Evolutionary conservation across 2,329 filamentous ascomycete species (phyloP), one percentile per base, ranked within the genome.

Genomic region (Stagonosporopsis tanaceti): DNA sequence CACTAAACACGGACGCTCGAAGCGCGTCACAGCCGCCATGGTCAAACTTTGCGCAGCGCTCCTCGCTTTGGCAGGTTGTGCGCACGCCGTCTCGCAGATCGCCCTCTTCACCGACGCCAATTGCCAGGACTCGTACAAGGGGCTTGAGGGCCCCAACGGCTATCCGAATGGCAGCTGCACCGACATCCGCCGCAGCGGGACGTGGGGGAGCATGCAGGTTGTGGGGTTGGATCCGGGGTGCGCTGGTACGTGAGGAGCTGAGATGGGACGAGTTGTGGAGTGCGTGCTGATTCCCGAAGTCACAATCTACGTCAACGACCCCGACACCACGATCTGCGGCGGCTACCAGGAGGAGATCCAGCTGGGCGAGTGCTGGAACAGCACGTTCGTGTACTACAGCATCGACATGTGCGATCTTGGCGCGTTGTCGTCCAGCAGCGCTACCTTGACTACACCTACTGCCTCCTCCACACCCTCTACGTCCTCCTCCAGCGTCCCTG

Each of bases 351-450:
- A 50, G 45, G 53, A 57, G 15, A 54, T 53, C 11, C 25, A 38
- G 12, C 14, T 57, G 11, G 53, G 39, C 4, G 46, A 54, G 20
- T 60, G 58, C 41, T 57, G 55, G 50, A 57, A 60, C 9, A 50
- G 53, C n/a, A 50, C 58, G 2, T 57, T 35, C 22, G 35, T 42
- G n/a, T 60, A 57, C 46, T 60, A 60, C 46, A 53, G 48, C 41
- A 57, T 60, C 37, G 58, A 60, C 20, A 50, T 50, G 39, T 60
- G 58, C 41, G 53, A 60, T 14, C 2, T 42, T 2, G 22, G 34
- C 34, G 32, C 17, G 17, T 27, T 24, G 15, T 12, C 9, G 37
- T 12, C 17, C 35, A 48, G 25, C 35, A 14, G 32, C 22, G 8
- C 41, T n/a, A 9, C 22, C 20, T 15, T 51, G 2, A 35, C 39